Evolutionary conservation across 352 stramenopile genomes (phyloP).

Genomic region (Phytophthora pluvialis): DNA sequence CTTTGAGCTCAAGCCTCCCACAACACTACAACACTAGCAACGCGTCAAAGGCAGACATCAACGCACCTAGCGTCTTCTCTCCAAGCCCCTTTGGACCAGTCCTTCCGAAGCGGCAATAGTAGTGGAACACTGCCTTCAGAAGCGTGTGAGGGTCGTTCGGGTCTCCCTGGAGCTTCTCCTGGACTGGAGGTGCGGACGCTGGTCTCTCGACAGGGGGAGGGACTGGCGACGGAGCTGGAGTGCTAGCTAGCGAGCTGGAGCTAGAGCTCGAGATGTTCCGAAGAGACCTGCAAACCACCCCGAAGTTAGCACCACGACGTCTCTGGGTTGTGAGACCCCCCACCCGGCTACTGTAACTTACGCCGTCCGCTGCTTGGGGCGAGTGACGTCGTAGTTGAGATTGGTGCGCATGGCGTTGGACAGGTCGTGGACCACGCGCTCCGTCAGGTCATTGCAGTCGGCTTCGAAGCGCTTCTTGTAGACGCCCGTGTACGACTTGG

Average conservation of each 20-base stretch:
- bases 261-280: slow-evolving; percentile 10
- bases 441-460: slow-evolving; percentile 53
- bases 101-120: slow-evolving; percentile 86
- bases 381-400: slow-evolving; percentile 55
- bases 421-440: slow-evolving; percentile 60
- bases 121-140: slow-evolving; percentile 82
- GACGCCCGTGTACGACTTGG: slow-evolving; percentile 69
- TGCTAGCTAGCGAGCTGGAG: not conserved
- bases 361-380: slow-evolving; percentile 54
- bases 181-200: slow-evolving; percentile 25
- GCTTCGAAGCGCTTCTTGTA: slow-evolving; percentile 70
- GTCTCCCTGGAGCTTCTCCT: slow-evolving; percentile 59
- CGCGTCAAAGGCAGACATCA: not conserved
- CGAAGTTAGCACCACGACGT: slow-evolving; percentile 13
- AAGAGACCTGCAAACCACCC: slow-evolving; percentile 4
- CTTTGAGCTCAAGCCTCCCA: no score
- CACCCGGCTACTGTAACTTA: slow-evolving; percentile 22
- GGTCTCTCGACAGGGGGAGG: slow-evolving; percentile 17
- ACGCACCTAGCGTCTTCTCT: slow-evolving; percentile 73
- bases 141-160: slow-evolving; percentile 84
- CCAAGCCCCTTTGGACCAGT: slow-evolving; percentile 66
- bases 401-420: slow-evolving; percentile 63
- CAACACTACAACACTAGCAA: no score
- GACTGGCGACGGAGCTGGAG: slow-evolving; percentile 8
- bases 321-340: no score